These are phyloP conservation scores for Linderniella brevidens DNA, from an alignment of 257 asterid genomes.

Conservation along the genomic window DNA sequence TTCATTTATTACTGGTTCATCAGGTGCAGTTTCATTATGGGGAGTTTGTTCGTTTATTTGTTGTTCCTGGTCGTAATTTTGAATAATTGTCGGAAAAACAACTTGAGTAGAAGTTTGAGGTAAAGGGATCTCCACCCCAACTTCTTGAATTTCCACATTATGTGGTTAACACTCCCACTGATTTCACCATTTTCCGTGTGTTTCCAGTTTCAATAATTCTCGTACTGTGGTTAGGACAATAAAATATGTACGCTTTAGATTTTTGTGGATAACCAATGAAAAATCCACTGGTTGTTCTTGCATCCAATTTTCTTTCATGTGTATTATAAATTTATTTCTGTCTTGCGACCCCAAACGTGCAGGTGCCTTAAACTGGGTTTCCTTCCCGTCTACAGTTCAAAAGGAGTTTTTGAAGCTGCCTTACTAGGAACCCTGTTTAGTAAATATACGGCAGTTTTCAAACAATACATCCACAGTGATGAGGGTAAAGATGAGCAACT, in stretches of 20 bases:
- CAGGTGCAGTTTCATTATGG: too few species aligned
- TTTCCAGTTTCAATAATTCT: too few species aligned
- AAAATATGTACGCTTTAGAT: not conserved
- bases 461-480: constrained; percentile 5
- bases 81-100: too few species aligned
- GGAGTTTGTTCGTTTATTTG: too few species aligned
- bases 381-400: constrained; percentile 5
- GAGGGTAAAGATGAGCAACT: not conserved
- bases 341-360: not conserved
- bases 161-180: too few species aligned
- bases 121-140: too few species aligned
- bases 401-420: constrained; percentile 1
- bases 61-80: too few species aligned
- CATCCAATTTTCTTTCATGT: not conserved
- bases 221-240: too few species aligned
- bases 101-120: too few species aligned
- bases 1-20: not conserved
- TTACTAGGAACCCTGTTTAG: constrained; percentile 7
- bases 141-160: too few species aligned
- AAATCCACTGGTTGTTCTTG: not conserved
- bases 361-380: constrained; percentile 10
- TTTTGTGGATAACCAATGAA: not conserved
- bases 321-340: not conserved
- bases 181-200: too few species aligned
- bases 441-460: not conserved